Percentiles rank a stretch among this genome's conserved stretches.
phyloP scores from a whole-genome alignment of 2,329 filamentous ascomycete genomes.

The Exophiala sp. region DNA sequence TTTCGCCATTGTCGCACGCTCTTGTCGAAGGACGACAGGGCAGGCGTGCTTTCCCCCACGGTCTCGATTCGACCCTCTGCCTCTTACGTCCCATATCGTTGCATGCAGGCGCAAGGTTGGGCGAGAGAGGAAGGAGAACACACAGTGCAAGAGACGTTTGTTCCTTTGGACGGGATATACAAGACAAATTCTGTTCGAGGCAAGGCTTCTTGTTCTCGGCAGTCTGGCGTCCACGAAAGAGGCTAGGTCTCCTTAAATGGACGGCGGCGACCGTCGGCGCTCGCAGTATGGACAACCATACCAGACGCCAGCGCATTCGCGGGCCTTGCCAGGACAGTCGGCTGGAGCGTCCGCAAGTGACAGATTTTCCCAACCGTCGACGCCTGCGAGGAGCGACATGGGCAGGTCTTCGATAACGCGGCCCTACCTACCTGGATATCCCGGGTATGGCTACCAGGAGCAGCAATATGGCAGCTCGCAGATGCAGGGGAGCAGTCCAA shows the following conservation, averaged over 20 bases:
- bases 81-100: slow-evolving; percentile 1
- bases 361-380: slow-evolving; percentile 42
- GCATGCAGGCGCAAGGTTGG: slow-evolving; percentile 13
- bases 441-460: slow-evolving; percentile 52
- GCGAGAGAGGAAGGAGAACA: slow-evolving; percentile 14
- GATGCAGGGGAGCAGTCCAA: slow-evolving; percentile 43
- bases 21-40: too few relatives aligned
- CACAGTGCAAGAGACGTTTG: slow-evolving; percentile 10
- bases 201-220: slow-evolving; percentile 6
- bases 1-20: neutral
- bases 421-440: slow-evolving; percentile 36
- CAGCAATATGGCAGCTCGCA: slow-evolving; percentile 51
- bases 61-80: neutral
- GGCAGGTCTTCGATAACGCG: slow-evolving; percentile 35
- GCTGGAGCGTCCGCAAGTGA: slow-evolving; percentile 42
- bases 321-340: slow-evolving; percentile 29
- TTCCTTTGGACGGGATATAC: slow-evolving; percentile 3
- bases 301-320: slow-evolving; percentile 44
- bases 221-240: slow-evolving; percentile 24
- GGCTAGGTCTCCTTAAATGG: slow-evolving; percentile 52
- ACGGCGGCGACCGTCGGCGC: slow-evolving; percentile 66
- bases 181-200: neutral
- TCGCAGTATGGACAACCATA: slow-evolving; percentile 68
- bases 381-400: slow-evolving; percentile 35
- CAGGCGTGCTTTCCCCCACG: neutral